A percentile compares a stretch with the other conserved stretches of the same genome.
These are phyloP conservation scores for Fusarium staphyleae DNA, from an alignment of 2,329 filamentous ascomycete species.

Conservation along the genomic window DNA sequence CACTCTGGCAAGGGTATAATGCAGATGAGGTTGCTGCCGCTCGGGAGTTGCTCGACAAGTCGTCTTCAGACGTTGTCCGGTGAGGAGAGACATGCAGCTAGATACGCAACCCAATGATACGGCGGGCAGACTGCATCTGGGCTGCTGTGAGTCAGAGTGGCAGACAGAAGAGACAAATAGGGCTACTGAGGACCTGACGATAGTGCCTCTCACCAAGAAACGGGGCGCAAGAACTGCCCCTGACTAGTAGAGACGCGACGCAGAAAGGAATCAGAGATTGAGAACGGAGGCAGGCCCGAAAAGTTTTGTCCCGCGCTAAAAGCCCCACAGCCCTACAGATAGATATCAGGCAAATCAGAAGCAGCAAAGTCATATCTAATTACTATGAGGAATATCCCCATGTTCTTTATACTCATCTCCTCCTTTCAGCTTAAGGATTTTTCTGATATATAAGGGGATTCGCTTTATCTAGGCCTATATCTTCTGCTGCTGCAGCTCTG, in stretches of 20 bases:
- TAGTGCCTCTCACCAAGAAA: slow-evolving; percentile 14
- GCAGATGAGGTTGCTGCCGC: slow-evolving; percentile 75
- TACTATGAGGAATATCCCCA: background rate
- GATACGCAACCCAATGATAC: slow-evolving; percentile 20
- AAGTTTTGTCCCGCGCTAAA: background rate
- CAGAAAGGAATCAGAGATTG: background rate
- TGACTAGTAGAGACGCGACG: slow-evolving; percentile 23
- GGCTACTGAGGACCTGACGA: slow-evolving; percentile 7
- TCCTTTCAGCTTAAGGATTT: background rate
- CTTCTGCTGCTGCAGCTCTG: no score
- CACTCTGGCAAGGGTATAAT: slow-evolving; percentile 76
- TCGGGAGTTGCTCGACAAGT: slow-evolving; percentile 68
- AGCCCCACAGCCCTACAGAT: no score
- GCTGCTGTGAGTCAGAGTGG: slow-evolving; percentile 25
- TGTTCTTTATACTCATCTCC: background rate
- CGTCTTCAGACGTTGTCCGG: slow-evolving; percentile 54
- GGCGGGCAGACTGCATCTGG: slow-evolving; percentile 9
- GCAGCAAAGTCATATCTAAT: background rate
- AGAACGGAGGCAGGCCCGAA: background rate
- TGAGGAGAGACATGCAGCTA: slow-evolving; percentile 41
- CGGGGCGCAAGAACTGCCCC: slow-evolving; percentile 16
- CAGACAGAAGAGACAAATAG: slow-evolving; percentile 17
- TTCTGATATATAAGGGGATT: background rate
- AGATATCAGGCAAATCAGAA: background rate
- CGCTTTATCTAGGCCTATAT: no score